Conservation (phyloP, 768 basidiomycete species). For the Cubamyces lactineus region DNA sequence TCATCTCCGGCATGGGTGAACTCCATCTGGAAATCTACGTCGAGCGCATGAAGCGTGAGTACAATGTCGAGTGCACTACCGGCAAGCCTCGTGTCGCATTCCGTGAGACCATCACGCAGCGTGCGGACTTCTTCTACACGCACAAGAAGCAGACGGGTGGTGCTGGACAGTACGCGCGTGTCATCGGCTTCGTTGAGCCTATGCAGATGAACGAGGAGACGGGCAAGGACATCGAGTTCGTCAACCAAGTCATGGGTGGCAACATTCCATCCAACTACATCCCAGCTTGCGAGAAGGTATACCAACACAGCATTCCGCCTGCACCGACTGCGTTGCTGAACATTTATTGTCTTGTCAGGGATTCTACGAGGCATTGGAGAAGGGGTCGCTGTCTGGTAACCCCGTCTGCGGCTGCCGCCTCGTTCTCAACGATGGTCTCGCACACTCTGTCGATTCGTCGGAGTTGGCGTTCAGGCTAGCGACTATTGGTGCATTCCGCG, state of each 20-base stretch:
- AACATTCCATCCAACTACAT: slow-evolving; percentile 91
- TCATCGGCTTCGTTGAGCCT: slow-evolving; percentile 89
- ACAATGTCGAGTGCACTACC: slow-evolving; percentile 89
- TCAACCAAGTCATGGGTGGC: slow-evolving; percentile 88
- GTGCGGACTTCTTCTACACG: slow-evolving; percentile 83
- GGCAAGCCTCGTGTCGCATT: slow-evolving; percentile 97
- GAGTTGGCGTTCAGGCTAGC: slow-evolving; percentile 94
- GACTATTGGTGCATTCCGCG: slow-evolving; percentile 90
- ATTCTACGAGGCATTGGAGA: slow-evolving; percentile 92
- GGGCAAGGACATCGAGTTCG: slow-evolving; percentile 83
- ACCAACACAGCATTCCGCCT: too few species aligned
- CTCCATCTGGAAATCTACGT: slow-evolving; percentile 99
- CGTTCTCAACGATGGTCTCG: slow-evolving; percentile 88
- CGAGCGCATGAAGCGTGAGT: slow-evolving; percentile 98
- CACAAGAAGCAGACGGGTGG: slow-evolving; percentile 99
- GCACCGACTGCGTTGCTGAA: too few species aligned
- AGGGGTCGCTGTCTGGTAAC: slow-evolving; percentile 89
- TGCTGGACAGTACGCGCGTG: slow-evolving; percentile 94
- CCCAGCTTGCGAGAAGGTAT: slow-evolving; percentile 91
- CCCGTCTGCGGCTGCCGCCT: slow-evolving; percentile 83
- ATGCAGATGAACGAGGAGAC: slow-evolving; percentile 76
- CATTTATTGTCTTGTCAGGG: slow-evolving; percentile 54
- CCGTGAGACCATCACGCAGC: slow-evolving; percentile 89
- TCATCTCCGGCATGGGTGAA: slow-evolving; percentile 99
- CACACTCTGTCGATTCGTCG: slow-evolving; percentile 94